phyloP scores from a whole-genome alignment of 148 eudicot genomes.

The Chenopodium album region DNA sequence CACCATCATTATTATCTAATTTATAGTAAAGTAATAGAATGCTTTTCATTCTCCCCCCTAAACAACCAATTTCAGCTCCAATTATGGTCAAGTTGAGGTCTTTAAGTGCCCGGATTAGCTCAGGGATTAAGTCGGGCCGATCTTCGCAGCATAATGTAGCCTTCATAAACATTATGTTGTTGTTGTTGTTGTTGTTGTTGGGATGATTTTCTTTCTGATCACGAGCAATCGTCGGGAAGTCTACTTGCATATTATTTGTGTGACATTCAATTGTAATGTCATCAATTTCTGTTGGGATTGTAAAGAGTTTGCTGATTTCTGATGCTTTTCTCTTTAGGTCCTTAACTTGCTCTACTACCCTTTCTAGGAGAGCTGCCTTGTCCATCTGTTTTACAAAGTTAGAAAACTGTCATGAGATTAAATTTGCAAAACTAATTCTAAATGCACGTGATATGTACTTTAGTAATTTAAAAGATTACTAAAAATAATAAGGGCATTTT shows the following conservation, averaged over 20 bases:
- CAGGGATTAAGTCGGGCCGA: conserved; percentile 56
- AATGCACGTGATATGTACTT: no score
- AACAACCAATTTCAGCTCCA: conserved; percentile 60
- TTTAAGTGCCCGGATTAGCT: conserved; percentile 55
- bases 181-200: not conserved
- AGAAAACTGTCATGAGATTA: not conserved
- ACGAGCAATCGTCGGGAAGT: not conserved
- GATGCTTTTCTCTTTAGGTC: conserved; percentile 50
- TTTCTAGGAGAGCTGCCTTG: conserved; percentile 80
- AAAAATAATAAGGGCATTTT: no score
- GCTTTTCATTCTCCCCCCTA: conserved; percentile 74
- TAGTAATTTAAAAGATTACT: no score
- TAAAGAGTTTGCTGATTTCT: conserved; percentile 52
- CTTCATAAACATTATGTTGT: conserved; percentile 34
- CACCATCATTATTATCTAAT: conserved; percentile 5
- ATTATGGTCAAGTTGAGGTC: conserved; percentile 45
- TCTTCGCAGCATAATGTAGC: conserved; percentile 65
- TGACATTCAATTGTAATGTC: conserved; percentile 51
- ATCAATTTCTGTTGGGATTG: conserved; percentile 62
- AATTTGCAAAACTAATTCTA: no score
- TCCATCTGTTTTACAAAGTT: conserved; percentile 62
- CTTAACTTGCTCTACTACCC: conserved; percentile 64
- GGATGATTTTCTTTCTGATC: not conserved
- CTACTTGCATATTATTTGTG: conserved; percentile 1
- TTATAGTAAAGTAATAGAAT: conserved; percentile 41